Evolutionary conservation across 1,284 basidiomycete species (phyloP).

Genomic region (Ceraceosorus guamensis): DNA sequence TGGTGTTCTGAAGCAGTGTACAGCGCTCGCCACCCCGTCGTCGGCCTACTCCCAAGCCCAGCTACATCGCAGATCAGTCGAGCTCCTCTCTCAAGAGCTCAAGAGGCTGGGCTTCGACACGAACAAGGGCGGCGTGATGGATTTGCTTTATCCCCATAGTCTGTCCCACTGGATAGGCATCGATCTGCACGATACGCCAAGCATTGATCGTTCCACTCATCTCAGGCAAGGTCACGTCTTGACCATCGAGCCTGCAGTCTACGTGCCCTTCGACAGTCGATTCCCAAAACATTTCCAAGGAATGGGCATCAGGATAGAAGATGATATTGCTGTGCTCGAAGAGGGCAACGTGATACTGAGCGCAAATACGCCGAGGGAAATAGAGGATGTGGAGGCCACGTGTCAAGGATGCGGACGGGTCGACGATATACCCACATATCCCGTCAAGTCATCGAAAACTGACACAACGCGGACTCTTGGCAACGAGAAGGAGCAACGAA

Average conservation of each 20-base stretch:
- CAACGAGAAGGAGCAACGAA: background rate
- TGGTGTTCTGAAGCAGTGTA: constrained; percentile 65
- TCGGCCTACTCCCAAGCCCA: constrained; percentile 62
- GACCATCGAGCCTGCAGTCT: constrained; percentile 45
- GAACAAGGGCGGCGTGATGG: constrained; percentile 56
- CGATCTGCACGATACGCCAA: constrained; percentile 50
- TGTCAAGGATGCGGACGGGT: constrained; percentile 12
- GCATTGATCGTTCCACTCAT: constrained; percentile 26
- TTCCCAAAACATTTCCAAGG: constrained; percentile 40
- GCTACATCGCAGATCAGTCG: constrained; percentile 70
- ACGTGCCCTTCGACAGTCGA: constrained; percentile 34
- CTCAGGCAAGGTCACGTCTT: constrained; percentile 37
- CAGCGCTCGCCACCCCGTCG: constrained; percentile 53
- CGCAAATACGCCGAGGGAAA: constrained; percentile 37
- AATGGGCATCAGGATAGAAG: constrained; percentile 44
- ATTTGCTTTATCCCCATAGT: constrained; percentile 78
- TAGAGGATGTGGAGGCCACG: constrained; percentile 41
- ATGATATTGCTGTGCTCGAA: constrained; percentile 39
- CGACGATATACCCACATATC: background rate
- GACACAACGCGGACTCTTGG: background rate
- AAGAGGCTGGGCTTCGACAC: constrained; percentile 70
- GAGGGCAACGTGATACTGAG: constrained; percentile 29
- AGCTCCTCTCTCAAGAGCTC: constrained; percentile 66
- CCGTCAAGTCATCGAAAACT: constrained; percentile 1
- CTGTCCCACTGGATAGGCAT: constrained; percentile 72